Evolutionary conservation across 768 basidiomycete species (phyloP).

Genomic region (Mycena maculata): DNA sequence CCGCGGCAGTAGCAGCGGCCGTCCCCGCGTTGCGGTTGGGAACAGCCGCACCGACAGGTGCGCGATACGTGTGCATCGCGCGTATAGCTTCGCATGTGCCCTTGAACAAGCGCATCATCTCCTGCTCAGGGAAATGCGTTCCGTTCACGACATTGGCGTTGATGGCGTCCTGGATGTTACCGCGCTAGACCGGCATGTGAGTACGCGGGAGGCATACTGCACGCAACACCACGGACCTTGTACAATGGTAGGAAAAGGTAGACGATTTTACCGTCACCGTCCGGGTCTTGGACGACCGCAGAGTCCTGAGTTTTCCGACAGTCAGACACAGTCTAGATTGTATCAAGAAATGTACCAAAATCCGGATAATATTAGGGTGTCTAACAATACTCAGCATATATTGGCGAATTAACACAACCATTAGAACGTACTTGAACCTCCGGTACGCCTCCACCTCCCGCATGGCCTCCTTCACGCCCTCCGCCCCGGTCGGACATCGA

Average conservation of each 20-base stretch:
- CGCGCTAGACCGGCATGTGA: constrained; percentile 62
- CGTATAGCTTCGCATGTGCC: constrained; percentile 94
- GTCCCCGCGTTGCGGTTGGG: constrained; percentile 38
- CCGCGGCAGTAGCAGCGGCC: constrained; percentile 12
- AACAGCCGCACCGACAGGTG: constrained; percentile 55
- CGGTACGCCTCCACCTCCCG: constrained; percentile 93
- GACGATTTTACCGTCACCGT: constrained; percentile 93
- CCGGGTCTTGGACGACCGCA: constrained; percentile 92
- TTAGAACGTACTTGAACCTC: constrained; percentile 82
- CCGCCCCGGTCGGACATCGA: constrained; percentile 88
- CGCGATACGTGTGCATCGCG: constrained; percentile 92
- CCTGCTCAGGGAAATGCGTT: constrained; percentile 86
- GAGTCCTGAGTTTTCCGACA: constrained; percentile 70
- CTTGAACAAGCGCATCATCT: constrained; percentile 90
- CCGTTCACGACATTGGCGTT: constrained; percentile 86
- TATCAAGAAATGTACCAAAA: constrained; percentile 65
- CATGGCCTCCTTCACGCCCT: constrained; percentile 91
- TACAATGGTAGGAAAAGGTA: constrained; percentile 96
- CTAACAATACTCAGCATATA: constrained; percentile 50
- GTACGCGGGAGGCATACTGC: not conserved
- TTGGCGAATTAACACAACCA: not conserved
- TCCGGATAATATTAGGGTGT: constrained; percentile 97
- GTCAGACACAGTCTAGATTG: constrained; percentile 26
- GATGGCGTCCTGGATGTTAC: constrained; percentile 96
- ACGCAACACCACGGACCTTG: constrained; percentile 66